Percentiles rank a stretch among this genome's conserved stretches.
Evolutionary conservation across 306 rosid species (phyloP).

Genomic region (Albizia julibrissin): DNA sequence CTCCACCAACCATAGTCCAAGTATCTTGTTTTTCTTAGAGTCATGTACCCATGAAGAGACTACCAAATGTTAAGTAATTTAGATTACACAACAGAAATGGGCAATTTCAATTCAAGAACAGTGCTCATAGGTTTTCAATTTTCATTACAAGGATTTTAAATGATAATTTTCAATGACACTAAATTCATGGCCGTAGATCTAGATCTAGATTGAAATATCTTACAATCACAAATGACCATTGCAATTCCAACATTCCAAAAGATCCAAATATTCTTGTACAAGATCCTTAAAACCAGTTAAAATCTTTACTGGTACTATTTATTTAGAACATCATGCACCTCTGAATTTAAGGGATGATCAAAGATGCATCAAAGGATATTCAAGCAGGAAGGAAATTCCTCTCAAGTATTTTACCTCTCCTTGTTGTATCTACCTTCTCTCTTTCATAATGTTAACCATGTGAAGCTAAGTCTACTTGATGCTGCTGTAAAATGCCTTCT

Average conservation of each 20-base stretch:
- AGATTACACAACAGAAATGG: slow-evolving; percentile 2
- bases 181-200: background rate
- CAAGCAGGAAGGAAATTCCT: background rate
- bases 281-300: background rate
- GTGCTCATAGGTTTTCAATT: background rate
- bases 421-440: background rate
- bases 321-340: background rate
- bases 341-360: background rate
- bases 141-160: background rate
- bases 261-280: background rate
- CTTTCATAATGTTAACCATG: background rate
- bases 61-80: background rate
- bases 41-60: slow-evolving; percentile 15
- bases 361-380: background rate
- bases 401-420: background rate
- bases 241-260: background rate
- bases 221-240: background rate
- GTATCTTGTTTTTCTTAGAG: slow-evolving; percentile 9
- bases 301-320: background rate
- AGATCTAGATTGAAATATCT: background rate
- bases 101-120: slow-evolving; percentile 2
- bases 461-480: background rate
- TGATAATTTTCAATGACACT: background rate
- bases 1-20: slow-evolving; percentile 16
- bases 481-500: background rate